Percentiles rank a stretch among this genome's conserved stretches.
Conservation (phyloP, 129 eudicot species). For the Daucus carota region DH1_v3.0 NC_030382.2:58997501-58998000, state of each 20-base stretch:
- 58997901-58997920: neutral
- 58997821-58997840: neutral
- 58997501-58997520: slow-evolving; percentile 37
- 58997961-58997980: neutral
- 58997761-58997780: neutral
- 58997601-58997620: slow-evolving; percentile 93
- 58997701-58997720: neutral
- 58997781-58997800: neutral
- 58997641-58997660: slow-evolving; percentile 18
- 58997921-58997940: neutral
- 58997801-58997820: neutral
- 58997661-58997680: slow-evolving; percentile 6
- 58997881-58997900: neutral
- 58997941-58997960: neutral
- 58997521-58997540: slow-evolving; percentile 98
- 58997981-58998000: neutral
- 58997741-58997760: neutral
- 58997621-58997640: slow-evolving; percentile 57
- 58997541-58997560: slow-evolving; percentile 94
- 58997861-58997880: neutral
- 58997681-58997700: neutral
- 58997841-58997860: neutral
- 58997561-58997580: slow-evolving; percentile 97
- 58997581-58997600: slow-evolving; percentile 87
- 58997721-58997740: neutral